These are phyloP conservation scores for Exserohilum turcica DNA, from an alignment of 2,329 filamentous ascomycete genomes.

Conservation along the genomic window DNA sequence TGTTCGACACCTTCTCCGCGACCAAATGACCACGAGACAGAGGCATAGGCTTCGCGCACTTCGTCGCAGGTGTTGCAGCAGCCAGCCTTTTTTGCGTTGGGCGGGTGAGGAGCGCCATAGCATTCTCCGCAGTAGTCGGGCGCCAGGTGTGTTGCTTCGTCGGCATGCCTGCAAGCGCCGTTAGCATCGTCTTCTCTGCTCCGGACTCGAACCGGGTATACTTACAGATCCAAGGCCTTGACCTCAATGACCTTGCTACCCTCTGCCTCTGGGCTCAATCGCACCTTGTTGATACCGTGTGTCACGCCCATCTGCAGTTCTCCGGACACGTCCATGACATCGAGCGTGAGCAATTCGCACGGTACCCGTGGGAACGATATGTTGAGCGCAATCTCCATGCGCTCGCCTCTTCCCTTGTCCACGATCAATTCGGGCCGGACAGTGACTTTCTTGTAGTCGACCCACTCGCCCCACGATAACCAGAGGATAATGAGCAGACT, in stretches of 20 bases:
- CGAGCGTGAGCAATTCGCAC: constrained; percentile 92
- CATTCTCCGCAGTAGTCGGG: constrained; percentile 92
- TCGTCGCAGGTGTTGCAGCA: constrained; percentile 98
- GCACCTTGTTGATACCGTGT: constrained; percentile 90
- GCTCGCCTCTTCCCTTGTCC: constrained; percentile 95
- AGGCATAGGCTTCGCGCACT: constrained; percentile 91
- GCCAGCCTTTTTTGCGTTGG: constrained; percentile 74
- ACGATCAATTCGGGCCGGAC: constrained; percentile 93
- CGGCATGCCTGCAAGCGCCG: constrained; percentile 60
- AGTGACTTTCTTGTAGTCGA: constrained; percentile 82
- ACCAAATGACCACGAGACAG: constrained; percentile 90
- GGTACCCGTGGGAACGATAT: constrained; percentile 92
- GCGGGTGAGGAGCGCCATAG: constrained; percentile 80
- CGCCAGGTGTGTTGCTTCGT: constrained; percentile 77
- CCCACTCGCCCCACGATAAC: constrained; percentile 93
- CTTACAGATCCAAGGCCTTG: constrained; percentile 48
- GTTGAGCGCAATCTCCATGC: constrained; percentile 99
- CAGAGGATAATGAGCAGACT: constrained; percentile 88
- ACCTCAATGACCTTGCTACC: constrained; percentile 64
- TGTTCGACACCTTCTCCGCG: constrained; percentile 92
- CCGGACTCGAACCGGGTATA: neutral
- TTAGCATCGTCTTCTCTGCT: constrained; percentile 10
- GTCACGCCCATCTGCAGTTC: constrained; percentile 94
- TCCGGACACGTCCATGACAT: constrained; percentile 98
- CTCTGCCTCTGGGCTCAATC: constrained; percentile 72